Base-by-base conservation (phyloP, 805 yeast species). In the Phaffomyces opuntiae region DNA sequence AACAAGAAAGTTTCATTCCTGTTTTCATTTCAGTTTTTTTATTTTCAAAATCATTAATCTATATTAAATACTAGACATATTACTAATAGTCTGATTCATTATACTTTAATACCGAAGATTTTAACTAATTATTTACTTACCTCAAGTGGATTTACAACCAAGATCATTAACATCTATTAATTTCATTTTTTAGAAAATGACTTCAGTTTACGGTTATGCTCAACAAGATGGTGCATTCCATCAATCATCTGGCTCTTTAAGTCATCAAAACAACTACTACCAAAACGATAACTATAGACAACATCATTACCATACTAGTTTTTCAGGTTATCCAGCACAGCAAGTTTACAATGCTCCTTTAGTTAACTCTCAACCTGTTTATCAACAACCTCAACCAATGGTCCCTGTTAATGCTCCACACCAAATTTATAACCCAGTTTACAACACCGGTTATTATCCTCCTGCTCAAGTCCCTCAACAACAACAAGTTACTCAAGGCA, bases 131-230 rank as follows among this genome's bases (percentile, higher is more conserved):
- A 9, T 29, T 29, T 29, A 29, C 31, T 29, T 29, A 11, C 5
- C 12, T 11, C 7, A 29, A 29, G 13, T 29, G 31, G 14, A 11
- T 29, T 27, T 29, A 29, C 13, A 29, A 29, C 13, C 31, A 29
- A 29, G 31, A 29, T 29, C 13, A 11, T 8, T 29, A 16, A n/a
- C 35, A 14, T 14, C 12, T 11, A 17, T 32, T 45, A 9, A 36
- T 45, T 39, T 37, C 40, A 31, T 12, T 29, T 12, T 29, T 13
- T 4, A 11, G 11, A 45, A 36, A 29, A 50, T 53, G 58, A 41
- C 57, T 47, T 50, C 60, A 40, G 52, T 50, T 31, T 54, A 53
- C 49, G 51, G 53, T 38, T 53, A 52, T 43, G 50, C 47, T 38
- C 51, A 49, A 16, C 17, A n/a, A 43, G 36, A 47, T 38, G 48